Percentiles rank a stretch among this genome's conserved stretches.
These are phyloP conservation scores for Neofusicoccum parvum DNA, from an alignment of 2,329 filamentous ascomycete genomes.

Conservation along the genomic window DNA sequence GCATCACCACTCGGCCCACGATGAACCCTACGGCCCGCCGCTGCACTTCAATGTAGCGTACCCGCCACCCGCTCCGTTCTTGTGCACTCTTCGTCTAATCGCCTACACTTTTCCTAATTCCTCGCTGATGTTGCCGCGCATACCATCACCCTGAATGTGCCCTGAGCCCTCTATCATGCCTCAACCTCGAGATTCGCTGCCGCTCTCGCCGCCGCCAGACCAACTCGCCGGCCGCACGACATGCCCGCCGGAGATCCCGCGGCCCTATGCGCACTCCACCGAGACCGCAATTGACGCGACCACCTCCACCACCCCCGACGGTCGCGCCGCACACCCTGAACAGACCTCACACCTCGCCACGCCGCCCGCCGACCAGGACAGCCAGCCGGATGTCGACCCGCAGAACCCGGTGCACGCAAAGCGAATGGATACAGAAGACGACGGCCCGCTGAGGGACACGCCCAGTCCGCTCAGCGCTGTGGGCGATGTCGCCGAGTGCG, in stretches of 20 bases:
- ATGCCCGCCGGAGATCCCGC: conserved; percentile 53
- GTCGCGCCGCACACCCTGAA: conserved; percentile 1
- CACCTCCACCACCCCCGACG: conserved; percentile 5
- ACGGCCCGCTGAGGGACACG: conserved; percentile 38
- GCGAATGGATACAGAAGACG: conserved; percentile 34
- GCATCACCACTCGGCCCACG: conserved; percentile 11
- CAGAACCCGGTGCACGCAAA: conserved; percentile 32
- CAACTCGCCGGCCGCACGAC: conserved; percentile 49
- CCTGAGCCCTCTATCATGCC: conserved; percentile 46
- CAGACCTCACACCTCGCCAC: conserved; percentile 25
- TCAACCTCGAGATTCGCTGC: conserved; percentile 48
- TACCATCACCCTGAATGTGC: conserved; percentile 20
- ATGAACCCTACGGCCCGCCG: conserved; percentile 8
- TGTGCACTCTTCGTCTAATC: background rate
- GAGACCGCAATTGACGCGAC: conserved; percentile 12
- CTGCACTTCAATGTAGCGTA: conserved; percentile 18
- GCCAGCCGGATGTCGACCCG: conserved; percentile 25
- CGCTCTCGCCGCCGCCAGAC: conserved; percentile 44
- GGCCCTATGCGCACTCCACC: conserved; percentile 24
- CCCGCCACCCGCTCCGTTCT: conserved; percentile 8
- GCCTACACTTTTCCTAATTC: conserved; percentile 20
- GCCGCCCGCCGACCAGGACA: conserved; percentile 34
- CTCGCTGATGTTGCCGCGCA: conserved; percentile 16
- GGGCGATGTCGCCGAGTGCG: conserved; percentile 36
- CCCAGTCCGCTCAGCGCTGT: conserved; percentile 41